Percentiles rank a stretch among this genome's conserved stretches.
These are phyloP conservation scores for Drechslerella coelobrocha DNA, from an alignment of 2,329 filamentous ascomycete species.

Conservation along the genomic window DNA sequence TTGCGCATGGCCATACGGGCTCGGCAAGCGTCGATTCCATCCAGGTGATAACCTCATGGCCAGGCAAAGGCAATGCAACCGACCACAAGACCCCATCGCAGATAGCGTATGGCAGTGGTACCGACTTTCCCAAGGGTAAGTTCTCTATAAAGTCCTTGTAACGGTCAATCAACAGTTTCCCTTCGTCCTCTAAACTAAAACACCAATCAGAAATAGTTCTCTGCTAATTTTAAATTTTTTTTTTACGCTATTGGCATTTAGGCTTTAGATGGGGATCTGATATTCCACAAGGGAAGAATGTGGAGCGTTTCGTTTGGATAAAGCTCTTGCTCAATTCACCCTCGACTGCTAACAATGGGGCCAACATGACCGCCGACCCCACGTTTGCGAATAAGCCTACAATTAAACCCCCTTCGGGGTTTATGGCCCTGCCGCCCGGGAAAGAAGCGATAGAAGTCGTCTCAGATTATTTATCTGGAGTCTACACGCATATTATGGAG, in stretches of 20 bases:
- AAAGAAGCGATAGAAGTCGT: slow-evolving; percentile 57
- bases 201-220: not conserved
- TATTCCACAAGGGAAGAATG: slow-evolving; percentile 36
- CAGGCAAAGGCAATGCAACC: slow-evolving; percentile 40
- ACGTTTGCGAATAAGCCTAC: slow-evolving; percentile 42
- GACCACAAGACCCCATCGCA: slow-evolving; percentile 42
- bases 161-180: not conserved
- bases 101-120: slow-evolving; percentile 41
- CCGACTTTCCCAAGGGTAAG: slow-evolving; percentile 42
- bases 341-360: slow-evolving; percentile 38
- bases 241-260: slow-evolving; percentile 1
- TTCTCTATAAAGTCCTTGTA: not conserved
- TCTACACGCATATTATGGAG: slow-evolving; percentile 63
- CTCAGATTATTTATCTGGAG: slow-evolving; percentile 63
- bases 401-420: slow-evolving; percentile 40
- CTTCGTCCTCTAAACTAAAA: not conserved
- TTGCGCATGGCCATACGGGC: slow-evolving; percentile 41
- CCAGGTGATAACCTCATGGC: slow-evolving; percentile 44
- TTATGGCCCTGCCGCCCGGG: slow-evolving; percentile 51
- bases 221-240: not conserved
- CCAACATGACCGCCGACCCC: slow-evolving; percentile 49
- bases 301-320: slow-evolving; percentile 41
- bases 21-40: slow-evolving; percentile 43
- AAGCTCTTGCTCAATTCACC: slow-evolving; percentile 49
- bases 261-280: slow-evolving; percentile 49